Evolutionary conservation across 129 eudicot species (phyloP).

Genomic region (Oenanthe sinensis): DNA sequence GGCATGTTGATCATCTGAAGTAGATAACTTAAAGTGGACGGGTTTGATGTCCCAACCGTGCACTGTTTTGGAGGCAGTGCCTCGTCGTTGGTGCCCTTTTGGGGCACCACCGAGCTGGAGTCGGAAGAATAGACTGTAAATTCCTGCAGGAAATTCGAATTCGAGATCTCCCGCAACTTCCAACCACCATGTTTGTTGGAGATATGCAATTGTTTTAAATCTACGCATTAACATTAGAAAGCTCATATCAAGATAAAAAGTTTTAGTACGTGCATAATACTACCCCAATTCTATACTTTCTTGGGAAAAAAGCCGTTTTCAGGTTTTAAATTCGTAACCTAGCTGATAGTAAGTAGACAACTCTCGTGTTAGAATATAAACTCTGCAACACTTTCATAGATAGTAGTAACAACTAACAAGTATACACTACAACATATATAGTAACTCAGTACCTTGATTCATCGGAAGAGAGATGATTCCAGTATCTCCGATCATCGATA

Average conservation of each 20-base stretch:
- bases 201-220: conserved; percentile 64
- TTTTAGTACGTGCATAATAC: too few species aligned
- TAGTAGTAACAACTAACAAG: too few species aligned
- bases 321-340: too few species aligned
- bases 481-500: conserved; percentile 67
- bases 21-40: conserved; percentile 43
- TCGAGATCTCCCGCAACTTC: conserved; percentile 73
- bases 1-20: conserved; percentile 37
- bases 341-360: too few species aligned
- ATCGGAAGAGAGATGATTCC: conserved; percentile 49
- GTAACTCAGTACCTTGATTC: conserved; percentile 54
- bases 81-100: conserved; percentile 17
- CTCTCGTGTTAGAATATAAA: too few species aligned
- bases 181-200: conserved; percentile 91
- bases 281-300: too few species aligned
- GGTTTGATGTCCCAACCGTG: conserved; percentile 79
- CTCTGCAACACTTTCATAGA: too few species aligned
- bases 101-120: conserved; percentile 45
- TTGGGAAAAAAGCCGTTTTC: too few species aligned
- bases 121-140: conserved; percentile 67
- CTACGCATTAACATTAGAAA: conserved; percentile 15
- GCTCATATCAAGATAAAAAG: background rate
- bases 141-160: conserved; percentile 59
- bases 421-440: too few species aligned
- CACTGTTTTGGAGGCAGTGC: conserved; percentile 22